These are phyloP conservation scores for Cryptosporidium viatorum DNA, from an alignment of 169 alveolate species.

Conservation along the genomic window DNA sequence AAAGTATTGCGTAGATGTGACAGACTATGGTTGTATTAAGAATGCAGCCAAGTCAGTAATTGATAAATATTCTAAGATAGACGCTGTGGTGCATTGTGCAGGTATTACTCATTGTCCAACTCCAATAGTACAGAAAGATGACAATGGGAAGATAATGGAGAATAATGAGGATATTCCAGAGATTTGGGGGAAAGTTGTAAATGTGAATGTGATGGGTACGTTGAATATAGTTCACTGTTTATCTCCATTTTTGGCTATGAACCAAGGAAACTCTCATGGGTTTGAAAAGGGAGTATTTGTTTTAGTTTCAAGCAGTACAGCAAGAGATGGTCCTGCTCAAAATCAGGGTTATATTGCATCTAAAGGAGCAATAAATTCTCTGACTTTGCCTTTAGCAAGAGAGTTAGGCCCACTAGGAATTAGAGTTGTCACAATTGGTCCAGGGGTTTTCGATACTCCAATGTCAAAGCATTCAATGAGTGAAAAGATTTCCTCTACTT, in stretches of 20 bases:
- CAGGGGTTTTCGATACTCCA: conserved; percentile 85
- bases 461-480: conserved; percentile 78
- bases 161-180: conserved; percentile 69
- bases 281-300: conserved; percentile 64
- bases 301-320: conserved; percentile 56
- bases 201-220: conserved; percentile 50
- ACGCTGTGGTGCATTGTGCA: conserved; percentile 59
- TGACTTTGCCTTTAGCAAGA: conserved; percentile 85
- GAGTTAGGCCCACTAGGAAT: conserved; percentile 86
- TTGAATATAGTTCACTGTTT: conserved; percentile 52
- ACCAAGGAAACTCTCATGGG: conserved; percentile 23
- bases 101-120: conserved; percentile 69
- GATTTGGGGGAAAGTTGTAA: conserved; percentile 47
- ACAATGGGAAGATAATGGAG: conserved; percentile 37
- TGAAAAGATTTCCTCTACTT: conserved; percentile 72
- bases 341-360: conserved; percentile 66
- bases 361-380: conserved; percentile 54
- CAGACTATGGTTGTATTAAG: conserved; percentile 14
- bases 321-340: conserved; percentile 62
- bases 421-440: conserved; percentile 85
- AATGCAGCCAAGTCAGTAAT: conserved; percentile 28
- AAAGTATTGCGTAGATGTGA: conserved; percentile 5
- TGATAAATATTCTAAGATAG: conserved; percentile 27
- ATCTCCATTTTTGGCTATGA: conserved; percentile 41
- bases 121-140: conserved; percentile 65